These are phyloP conservation scores for Linnemannia schmuckeri DNA, from an alignment of 192 early-diverging fungal species.

Conservation along the genomic window DNA sequence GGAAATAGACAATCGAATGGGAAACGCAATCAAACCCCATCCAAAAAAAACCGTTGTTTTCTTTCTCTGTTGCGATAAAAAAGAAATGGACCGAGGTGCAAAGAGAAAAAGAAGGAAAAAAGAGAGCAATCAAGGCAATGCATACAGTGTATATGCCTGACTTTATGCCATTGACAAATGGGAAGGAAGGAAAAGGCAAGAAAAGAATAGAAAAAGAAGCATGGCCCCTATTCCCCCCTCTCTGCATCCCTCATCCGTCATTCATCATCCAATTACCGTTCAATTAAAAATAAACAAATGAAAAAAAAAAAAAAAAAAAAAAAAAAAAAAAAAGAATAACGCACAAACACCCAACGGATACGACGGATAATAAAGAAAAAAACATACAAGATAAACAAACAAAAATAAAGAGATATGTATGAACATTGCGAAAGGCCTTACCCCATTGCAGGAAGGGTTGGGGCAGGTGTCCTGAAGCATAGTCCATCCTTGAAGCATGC, in stretches of 20 bases:
- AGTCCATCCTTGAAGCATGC: conserved; percentile 49
- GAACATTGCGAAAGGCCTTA: conserved; percentile 17
- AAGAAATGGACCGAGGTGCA: background rate
- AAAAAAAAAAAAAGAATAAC: background rate
- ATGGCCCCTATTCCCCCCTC: background rate
- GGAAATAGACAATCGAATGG: background rate
- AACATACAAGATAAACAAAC: background rate
- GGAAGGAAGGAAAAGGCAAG: background rate
- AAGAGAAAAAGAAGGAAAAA: background rate
- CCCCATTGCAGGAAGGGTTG: conserved; percentile 35
- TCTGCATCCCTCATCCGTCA: background rate
- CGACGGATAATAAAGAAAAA: background rate
- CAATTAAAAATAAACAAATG: background rate
- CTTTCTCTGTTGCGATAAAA: background rate
- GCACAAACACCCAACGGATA: background rate
- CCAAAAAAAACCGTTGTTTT: background rate
- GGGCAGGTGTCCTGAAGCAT: conserved; percentile 48
- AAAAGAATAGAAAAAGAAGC: background rate
- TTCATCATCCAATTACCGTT: background rate
- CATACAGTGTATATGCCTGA: background rate
- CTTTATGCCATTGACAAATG: background rate
- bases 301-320: background rate
- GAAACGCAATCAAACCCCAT: background rate
- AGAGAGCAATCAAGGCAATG: background rate
- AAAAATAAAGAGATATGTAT: background rate